These are phyloP conservation scores for Colletotrichum sp. DNA, from an alignment of 2,329 filamentous ascomycete species.

Conservation along the genomic window DNA sequence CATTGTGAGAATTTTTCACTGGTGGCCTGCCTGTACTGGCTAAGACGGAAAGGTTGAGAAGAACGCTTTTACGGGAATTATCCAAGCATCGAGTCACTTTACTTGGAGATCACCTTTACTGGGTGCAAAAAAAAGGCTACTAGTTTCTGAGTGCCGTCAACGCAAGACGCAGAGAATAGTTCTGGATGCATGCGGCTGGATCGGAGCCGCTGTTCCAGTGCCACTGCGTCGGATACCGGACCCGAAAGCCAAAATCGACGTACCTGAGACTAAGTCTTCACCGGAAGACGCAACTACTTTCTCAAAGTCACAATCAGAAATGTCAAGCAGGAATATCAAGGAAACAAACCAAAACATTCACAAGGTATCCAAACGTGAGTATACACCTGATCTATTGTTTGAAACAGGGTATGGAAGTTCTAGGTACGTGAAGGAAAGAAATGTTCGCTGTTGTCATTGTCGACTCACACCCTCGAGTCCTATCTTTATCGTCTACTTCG, in stretches of 20 bases:
- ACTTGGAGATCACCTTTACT: fast-evolving
- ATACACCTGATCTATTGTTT: not conserved
- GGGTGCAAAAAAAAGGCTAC: not conserved
- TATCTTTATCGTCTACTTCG: slow-evolving; percentile 24
- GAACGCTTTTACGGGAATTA: too few species aligned
- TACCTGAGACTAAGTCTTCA: not conserved
- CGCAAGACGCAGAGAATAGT: not conserved
- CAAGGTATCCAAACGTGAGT: not conserved
- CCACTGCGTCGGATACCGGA: not conserved
- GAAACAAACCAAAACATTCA: not conserved
- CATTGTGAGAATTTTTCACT: too few species aligned
- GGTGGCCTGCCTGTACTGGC: too few species aligned
- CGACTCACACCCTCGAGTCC: not conserved
- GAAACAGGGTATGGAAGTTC: not conserved
- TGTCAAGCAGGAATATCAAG: fast-evolving
- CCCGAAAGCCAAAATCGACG: not conserved
- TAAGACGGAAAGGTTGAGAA: too few species aligned
- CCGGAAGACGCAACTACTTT: not conserved
- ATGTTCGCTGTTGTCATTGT: not conserved
- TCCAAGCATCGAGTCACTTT: not conserved
- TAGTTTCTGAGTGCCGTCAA: not conserved
- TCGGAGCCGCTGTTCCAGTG: not conserved
- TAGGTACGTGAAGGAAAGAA: slow-evolving; percentile 4
- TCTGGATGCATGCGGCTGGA: not conserved
- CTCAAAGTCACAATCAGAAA: not conserved